phyloP scores from a whole-genome alignment of 306 rosid genomes.

The Pyrus betulifolia region DNA sequence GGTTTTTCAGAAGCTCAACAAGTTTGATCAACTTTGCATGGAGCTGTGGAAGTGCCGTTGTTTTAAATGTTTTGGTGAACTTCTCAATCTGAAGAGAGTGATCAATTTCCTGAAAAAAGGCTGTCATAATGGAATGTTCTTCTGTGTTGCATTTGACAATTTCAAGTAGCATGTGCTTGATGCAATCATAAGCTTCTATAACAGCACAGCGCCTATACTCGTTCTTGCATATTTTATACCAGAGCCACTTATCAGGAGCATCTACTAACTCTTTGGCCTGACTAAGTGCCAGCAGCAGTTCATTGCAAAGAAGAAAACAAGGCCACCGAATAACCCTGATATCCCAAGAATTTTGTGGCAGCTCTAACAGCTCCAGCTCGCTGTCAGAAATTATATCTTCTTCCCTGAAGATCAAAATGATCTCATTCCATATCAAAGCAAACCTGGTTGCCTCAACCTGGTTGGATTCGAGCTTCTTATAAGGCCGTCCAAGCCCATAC shows the following conservation, averaged over 20 bases:
- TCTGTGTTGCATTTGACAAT: slow-evolving; percentile 56
- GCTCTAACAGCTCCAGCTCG: slow-evolving; percentile 81
- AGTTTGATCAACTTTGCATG: slow-evolving; percentile 72
- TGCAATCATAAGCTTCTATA: slow-evolving; percentile 75
- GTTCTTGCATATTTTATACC: slow-evolving; percentile 74
- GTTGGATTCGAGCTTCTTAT: slow-evolving; percentile 78
- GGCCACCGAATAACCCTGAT: slow-evolving; percentile 96
- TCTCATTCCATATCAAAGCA: slow-evolving; percentile 96
- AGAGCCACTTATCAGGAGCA: slow-evolving; percentile 72
- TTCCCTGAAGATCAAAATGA: slow-evolving; percentile 78
- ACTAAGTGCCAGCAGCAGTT: slow-evolving; percentile 85
- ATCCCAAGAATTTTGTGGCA: slow-evolving; percentile 84
- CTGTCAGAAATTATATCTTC: slow-evolving; percentile 87
- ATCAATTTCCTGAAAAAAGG: slow-evolving; percentile 78
- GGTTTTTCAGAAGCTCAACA: slow-evolving; percentile 58
- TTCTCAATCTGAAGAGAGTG: slow-evolving; percentile 70
- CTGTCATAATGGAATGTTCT: slow-evolving; percentile 83
- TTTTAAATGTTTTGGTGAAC: slow-evolving; percentile 72
- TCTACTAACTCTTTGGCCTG: slow-evolving; percentile 84
- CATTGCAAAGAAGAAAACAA: slow-evolving; percentile 91
- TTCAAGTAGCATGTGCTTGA: slow-evolving; percentile 60
- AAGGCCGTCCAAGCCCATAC: slow-evolving; percentile 92
- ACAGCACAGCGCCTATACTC: slow-evolving; percentile 92
- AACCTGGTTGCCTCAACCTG: slow-evolving; percentile 86
- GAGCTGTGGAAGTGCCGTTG: slow-evolving; percentile 68